phyloP scores from a whole-genome alignment of 2,329 filamentous ascomycete genomes.

The Onygenales sp. region DNA sequence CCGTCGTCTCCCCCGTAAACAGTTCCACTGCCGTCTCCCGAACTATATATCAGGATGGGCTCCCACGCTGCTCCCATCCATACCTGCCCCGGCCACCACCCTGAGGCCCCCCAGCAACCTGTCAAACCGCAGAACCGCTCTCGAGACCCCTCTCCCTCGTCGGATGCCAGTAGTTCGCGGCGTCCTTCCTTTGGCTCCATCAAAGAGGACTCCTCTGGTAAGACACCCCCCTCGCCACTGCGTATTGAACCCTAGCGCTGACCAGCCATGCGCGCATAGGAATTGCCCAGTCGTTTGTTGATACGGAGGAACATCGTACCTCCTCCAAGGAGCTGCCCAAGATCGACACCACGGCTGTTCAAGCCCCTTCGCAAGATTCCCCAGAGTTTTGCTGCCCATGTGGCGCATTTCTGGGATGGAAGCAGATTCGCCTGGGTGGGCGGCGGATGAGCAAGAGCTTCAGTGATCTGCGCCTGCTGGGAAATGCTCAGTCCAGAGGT shows the following conservation, averaged over 20 bases:
- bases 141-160: constrained; percentile 25
- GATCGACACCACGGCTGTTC: constrained; percentile 12
- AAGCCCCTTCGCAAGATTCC: constrained; percentile 20
- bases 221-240: constrained; percentile 5
- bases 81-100: neutral
- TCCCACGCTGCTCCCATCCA: neutral
- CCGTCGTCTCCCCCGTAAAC: neutral
- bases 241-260: neutral
- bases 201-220: constrained; percentile 35
- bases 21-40: neutral
- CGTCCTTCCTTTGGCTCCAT: constrained; percentile 34
- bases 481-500: constrained; percentile 26
- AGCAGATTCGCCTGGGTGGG: constrained; percentile 35
- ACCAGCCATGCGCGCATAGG: constrained; percentile 14
- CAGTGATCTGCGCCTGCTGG: constrained; percentile 30
- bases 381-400: constrained; percentile 39
- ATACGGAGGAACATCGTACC: constrained; percentile 24
- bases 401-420: constrained; percentile 36
- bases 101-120: neutral
- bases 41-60: constrained; percentile 10
- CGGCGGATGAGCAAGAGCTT: constrained; percentile 36
- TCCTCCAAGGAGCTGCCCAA: constrained; percentile 20
- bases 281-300: constrained; percentile 36
- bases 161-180: constrained; percentile 29
- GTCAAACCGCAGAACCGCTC: constrained; percentile 13